Conservation (phyloP, 768 basidiomycete species). For the Pleurotus sapidus region DNA sequence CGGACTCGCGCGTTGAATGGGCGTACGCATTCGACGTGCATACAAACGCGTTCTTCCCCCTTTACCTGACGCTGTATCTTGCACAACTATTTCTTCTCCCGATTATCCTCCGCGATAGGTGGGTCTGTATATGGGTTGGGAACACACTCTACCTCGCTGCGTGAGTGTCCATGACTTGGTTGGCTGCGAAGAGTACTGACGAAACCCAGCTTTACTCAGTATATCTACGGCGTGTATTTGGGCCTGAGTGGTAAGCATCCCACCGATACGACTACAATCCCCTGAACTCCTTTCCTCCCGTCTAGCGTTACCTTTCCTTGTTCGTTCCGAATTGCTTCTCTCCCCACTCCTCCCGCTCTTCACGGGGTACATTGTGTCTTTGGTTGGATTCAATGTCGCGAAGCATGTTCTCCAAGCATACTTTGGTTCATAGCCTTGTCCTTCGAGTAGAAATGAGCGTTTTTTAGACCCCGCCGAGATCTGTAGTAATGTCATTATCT, state of each 20-base stretch:
- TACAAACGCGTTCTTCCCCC: constrained; percentile 94
- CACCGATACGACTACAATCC: no score
- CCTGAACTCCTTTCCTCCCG: neutral
- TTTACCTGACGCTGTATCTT: constrained; percentile 87
- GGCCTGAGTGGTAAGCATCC: constrained; percentile 66
- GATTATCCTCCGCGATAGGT: constrained; percentile 78
- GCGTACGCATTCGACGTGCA: constrained; percentile 97
- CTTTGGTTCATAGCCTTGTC: constrained; percentile 51
- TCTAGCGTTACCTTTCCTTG: constrained; percentile 91
- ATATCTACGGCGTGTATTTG: constrained; percentile 88
- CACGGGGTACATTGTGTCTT: constrained; percentile 78
- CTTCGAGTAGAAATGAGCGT: neutral
- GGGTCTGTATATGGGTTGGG: constrained; percentile 93
- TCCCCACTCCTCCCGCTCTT: constrained; percentile 87
- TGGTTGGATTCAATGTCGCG: constrained; percentile 90
- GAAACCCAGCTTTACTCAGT: constrained; percentile 73
- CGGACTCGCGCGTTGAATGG: constrained; percentile 82
- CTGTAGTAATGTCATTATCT: neutral
- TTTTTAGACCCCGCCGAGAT: neutral
- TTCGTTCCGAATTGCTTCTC: constrained; percentile 87
- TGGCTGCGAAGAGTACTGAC: neutral
- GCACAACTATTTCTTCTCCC: constrained; percentile 86
- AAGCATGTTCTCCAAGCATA: constrained; percentile 77
- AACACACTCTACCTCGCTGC: constrained; percentile 91
- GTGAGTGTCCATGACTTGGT: constrained; percentile 37